Evolutionary conservation across 345 rosid genomes (phyloP).

Genomic region (thale cress (Arabidopsis thaliana)): TAIR10.1 NC_003076.8:7674501-7675000

Average conservation of each 20-base stretch:
- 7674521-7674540: no score
- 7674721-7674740: no score
- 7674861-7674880: background rate
- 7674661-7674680: background rate
- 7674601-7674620: background rate
- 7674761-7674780: no score
- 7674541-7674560: no score
- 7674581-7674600: no score
- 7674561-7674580: no score
- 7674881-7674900: background rate
- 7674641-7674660: background rate
- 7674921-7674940: background rate
- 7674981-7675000: background rate
- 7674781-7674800: background rate
- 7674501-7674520: no score
- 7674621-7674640: background rate
- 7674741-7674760: no score
- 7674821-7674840: background rate
- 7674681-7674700: background rate
- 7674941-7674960: background rate
- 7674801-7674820: background rate
- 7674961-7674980: conserved; percentile 19
- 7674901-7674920: background rate
- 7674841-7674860: background rate
- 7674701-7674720: background rate